Conservation (phyloP, 2,329 filamentous ascomycete species). For the Arthrobotrys megalospora region DNA sequence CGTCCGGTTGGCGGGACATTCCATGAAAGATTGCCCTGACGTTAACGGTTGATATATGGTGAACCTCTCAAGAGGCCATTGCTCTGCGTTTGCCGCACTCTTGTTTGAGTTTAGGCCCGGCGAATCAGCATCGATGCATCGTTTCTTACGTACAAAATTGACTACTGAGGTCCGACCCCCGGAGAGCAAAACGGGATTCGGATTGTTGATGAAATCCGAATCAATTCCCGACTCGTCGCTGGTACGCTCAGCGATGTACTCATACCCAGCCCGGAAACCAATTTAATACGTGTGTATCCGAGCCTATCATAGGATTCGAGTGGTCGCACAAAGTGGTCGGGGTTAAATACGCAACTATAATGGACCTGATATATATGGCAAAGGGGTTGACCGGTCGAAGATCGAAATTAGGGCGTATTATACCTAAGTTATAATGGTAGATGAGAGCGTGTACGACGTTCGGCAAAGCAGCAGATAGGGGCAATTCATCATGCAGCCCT, state of each 20-base stretch:
- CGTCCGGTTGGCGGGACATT: constrained; percentile 30
- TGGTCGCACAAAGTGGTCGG: neutral
- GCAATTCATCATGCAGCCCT: constrained; percentile 46
- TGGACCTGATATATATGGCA: neutral
- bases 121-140: neutral
- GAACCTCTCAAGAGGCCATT: constrained; percentile 9
- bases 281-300: neutral
- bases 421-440: neutral
- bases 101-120: constrained; percentile 9
- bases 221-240: neutral
- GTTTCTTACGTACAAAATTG: constrained; percentile 10
- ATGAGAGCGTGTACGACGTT: constrained; percentile 24
- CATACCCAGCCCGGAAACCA: neutral
- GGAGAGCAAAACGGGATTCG: neutral
- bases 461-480: constrained; percentile 25
- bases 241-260: constrained; percentile 9
- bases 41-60: neutral
- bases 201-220: neutral
- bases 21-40: constrained; percentile 11
- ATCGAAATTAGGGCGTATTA: neutral
- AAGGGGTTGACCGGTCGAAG: neutral
- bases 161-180: neutral
- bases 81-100: constrained; percentile 19
- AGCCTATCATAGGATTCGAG: constrained; percentile 1
- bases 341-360: neutral